Base-by-base conservation (phyloP, 768 basidiomycete genomes). In the Boletus patriciae region DNA sequence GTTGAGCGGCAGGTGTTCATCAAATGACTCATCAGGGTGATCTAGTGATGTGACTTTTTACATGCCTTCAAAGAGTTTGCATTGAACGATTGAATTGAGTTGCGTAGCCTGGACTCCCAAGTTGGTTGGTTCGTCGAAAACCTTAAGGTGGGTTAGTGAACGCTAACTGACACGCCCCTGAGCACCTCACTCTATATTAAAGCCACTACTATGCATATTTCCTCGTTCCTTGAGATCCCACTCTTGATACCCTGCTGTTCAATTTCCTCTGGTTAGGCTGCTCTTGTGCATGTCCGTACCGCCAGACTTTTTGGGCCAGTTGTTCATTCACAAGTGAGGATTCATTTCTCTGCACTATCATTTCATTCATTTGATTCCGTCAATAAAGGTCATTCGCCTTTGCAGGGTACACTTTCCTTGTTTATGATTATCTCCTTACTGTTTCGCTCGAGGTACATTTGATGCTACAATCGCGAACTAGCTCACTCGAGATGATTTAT, bases 381-480 rank as follows among this genome's bases (percentile, higher is more conserved):
- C 6, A 0, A 10, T 19, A 4, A 29, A 69, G 67, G 46, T 1
- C 27, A 2, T 43, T 40, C 29, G 48, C 59, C 23, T 33, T 67
- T 44, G 46, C 63, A 44, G 70, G 69, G 21, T 41, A 46, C 23
- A 46, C 66, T 16, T 37, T 71, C 3, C 66, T 70, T 6, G 38
- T 62, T 8, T 69, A 70, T 19, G 69, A 70, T 36, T 63, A 69
- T 50, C 11, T 71, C 45, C 46, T 70, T 1, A 73, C 71, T 18
- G 6, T 70, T 43, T 29, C 53, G 13, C 58, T 66, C 53, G 71
- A 73, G 57, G 69, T 67, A 31, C 12, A 63, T 62, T 13, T 46
- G 12, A 13, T 16, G 5, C 18, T 9, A 19, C 27, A 7, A 6
- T 15, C 19, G 4, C 16, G 7, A 9, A 19, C 15, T 1, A 29